Percentiles rank a stretch among this genome's conserved stretches.
phyloP scores from a whole-genome alignment of 31 red algal genomes.

The Porphyra umbilicalis region DNA sequence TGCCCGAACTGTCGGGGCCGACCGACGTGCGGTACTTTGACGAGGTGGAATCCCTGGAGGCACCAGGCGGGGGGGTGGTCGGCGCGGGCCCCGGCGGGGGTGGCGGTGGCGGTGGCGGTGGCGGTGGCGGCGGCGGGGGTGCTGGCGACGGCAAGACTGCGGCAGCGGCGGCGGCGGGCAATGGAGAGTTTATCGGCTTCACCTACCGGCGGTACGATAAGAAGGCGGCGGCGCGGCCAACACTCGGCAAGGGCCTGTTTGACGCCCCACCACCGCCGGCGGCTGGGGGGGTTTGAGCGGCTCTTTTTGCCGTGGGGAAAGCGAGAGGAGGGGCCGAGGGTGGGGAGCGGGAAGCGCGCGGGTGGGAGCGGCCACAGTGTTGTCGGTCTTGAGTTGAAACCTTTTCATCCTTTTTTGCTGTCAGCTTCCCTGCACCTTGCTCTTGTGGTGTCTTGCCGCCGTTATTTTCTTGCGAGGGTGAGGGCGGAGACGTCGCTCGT shows the following conservation, averaged over 20 bases:
- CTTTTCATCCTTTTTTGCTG: neutral
- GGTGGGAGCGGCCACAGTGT: neutral
- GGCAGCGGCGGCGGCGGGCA: neutral
- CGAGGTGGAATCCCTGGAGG: constrained; percentile 51
- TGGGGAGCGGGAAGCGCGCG: neutral
- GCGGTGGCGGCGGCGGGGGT: neutral
- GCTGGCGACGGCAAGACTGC: neutral
- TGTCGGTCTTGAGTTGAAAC: constrained; percentile 5
- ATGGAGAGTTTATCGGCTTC: constrained; percentile 79
- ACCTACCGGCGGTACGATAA: constrained; percentile 81
- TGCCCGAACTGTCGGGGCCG: constrained; percentile 72
- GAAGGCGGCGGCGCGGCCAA: constrained; percentile 20
- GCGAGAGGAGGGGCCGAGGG: neutral
- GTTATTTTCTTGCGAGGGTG: too few relatives aligned
- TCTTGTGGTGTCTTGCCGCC: too few relatives aligned
- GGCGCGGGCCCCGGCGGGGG: constrained; percentile 12
- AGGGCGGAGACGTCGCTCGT: too few relatives aligned
- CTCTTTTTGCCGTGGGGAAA: neutral
- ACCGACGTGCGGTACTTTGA: constrained; percentile 99
- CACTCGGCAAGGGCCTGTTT: constrained; percentile 24
- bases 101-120: constrained; percentile 29
- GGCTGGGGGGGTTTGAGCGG: neutral
- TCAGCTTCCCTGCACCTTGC: too few relatives aligned
- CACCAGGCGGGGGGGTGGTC: constrained; percentile 1
- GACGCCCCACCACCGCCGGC: neutral